Percentiles rank a stretch among this genome's conserved stretches.
These are phyloP conservation scores for Irpex rosettiformis DNA, from an alignment of 1,284 basidiomycete species.

Conservation along the genomic window DNA sequence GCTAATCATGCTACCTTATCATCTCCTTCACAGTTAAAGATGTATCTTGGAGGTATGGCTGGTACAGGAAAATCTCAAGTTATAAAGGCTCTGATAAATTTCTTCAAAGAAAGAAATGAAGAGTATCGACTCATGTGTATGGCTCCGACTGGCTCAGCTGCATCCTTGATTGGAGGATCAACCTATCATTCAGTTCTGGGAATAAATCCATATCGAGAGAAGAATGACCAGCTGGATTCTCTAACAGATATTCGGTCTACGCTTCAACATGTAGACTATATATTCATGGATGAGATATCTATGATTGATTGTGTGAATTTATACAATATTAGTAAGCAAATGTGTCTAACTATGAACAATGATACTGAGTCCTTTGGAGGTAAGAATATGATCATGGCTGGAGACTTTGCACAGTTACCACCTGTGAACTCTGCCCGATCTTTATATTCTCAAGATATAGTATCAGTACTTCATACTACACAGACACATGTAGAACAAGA, in stretches of 20 bases:
- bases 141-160: constrained; percentile 17
- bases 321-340: constrained; percentile 8
- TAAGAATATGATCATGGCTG: constrained; percentile 16
- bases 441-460: constrained; percentile 3
- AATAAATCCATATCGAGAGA: background rate
- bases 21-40: constrained; percentile 11
- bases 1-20: background rate
- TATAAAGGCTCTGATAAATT: constrained; percentile 25
- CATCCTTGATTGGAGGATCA: constrained; percentile 11
- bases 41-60: no score
- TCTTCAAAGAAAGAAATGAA: constrained; percentile 9
- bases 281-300: constrained; percentile 29
- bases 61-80: constrained; percentile 36
- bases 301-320: constrained; percentile 12
- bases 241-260: background rate
- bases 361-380: constrained; percentile 12
- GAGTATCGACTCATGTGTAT: constrained; percentile 7
- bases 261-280: constrained; percentile 20
- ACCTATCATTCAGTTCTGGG: constrained; percentile 16
- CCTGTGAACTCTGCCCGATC: background rate
- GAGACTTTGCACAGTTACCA: constrained; percentile 18
- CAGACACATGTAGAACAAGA: background rate
- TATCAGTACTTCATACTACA: background rate
- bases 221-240: background rate
- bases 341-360: constrained; percentile 1